Conservation (phyloP, 345 rosid genomes). For the Diplotaxis tenuifolia region DNA sequence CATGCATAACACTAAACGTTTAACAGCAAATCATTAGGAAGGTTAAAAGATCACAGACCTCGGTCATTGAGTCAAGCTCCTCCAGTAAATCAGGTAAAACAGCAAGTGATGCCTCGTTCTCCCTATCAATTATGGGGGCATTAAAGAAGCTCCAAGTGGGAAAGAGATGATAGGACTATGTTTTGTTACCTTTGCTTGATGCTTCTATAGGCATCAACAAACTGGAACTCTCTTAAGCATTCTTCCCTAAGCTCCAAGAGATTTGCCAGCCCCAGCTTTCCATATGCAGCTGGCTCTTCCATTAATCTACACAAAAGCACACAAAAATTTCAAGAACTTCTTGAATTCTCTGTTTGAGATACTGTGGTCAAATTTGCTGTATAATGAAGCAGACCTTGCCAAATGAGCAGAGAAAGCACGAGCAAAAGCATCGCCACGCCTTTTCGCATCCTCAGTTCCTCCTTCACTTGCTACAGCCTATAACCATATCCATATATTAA, state of each 20-base stretch:
- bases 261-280: constrained; percentile 94
- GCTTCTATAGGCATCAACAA: constrained; percentile 92
- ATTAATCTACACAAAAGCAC: constrained; percentile 58
- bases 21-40: background rate
- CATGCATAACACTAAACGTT: background rate
- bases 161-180: background rate
- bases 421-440: constrained; percentile 99
- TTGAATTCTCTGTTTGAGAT: background rate
- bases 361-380: constrained; percentile 3
- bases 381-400: constrained; percentile 62
- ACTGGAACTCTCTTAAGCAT: constrained; percentile 94
- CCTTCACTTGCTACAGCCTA: constrained; percentile 99
- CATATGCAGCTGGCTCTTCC: constrained; percentile 99
- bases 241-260: constrained; percentile 98
- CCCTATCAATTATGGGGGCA: constrained; percentile 54
- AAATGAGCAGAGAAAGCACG: constrained; percentile 99
- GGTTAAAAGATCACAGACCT: constrained; percentile 51
- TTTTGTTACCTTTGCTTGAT: constrained; percentile 77
- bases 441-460: constrained; percentile 92
- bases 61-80: constrained; percentile 85
- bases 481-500: constrained; percentile 27
- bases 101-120: constrained; percentile 98
- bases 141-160: constrained; percentile 12
- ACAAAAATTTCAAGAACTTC: background rate
- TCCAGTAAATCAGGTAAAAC: constrained; percentile 82